Base-by-base conservation (phyloP, 805 yeast species). In the Kluyveromyces dobzhanskii region DNA sequence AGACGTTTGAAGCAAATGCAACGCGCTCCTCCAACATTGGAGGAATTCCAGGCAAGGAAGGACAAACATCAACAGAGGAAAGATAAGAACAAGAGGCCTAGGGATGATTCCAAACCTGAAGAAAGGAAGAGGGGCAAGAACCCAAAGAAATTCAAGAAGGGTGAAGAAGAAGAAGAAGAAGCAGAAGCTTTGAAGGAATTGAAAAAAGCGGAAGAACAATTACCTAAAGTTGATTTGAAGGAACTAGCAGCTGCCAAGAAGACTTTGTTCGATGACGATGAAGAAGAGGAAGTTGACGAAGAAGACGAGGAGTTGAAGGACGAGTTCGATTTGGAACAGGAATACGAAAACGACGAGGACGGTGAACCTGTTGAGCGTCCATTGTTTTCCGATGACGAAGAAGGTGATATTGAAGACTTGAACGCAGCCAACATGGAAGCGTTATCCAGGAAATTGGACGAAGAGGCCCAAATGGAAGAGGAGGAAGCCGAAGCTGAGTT, bases 1-100 rank as follows among this genome's bases (percentile, higher is more conserved):
- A 82, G 95, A 75, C 80, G 85, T 69, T 85, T 85, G 43, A 86
- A 82, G 64, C 82, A 85, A 54, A 90, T 85, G 71, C 97, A 90
- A 67, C 92, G 86, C 33, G 84, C 75, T 43, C 97, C 97, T 50
- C 96, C 96, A 26, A 59, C 87, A 4, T 68, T 80, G 45, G 97
- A 90, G 32, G 95, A 90, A 54, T 80, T 88, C 60, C 76, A 76
- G 48, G 70, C 71, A 44, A 75, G 65, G 52, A 69, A 66, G 37
- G 59, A 55, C 36, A 57, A 54, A 44, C 61, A 57, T 40, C 61
- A 56, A 43, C 60, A 61, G 42, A 64, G 56, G 53, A 57, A 56
- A 52, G 56, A 56, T 38, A 60, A 61, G 41, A 59, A 57, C 56
- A 49, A 53, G 45, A 54, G 56, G 48, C 57, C 65, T 49, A 51